These are phyloP conservation scores for Tuber borchii DNA, from an alignment of 495 filamentous ascomycete species.

Conservation along the genomic window DNA sequence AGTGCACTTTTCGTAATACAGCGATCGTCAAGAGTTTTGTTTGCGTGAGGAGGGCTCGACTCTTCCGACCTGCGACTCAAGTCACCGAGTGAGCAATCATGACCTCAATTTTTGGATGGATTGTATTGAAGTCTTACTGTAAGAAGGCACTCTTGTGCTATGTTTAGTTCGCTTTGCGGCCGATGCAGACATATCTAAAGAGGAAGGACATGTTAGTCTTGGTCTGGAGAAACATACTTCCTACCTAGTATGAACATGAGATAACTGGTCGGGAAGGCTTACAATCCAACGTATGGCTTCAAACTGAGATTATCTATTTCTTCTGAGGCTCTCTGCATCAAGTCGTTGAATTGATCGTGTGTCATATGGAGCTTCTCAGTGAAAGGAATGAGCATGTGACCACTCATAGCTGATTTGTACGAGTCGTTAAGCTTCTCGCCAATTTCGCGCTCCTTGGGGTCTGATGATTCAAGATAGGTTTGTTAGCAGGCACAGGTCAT, in stretches of 20 bases:
- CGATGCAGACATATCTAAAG: constrained; percentile 53
- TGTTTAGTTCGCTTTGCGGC: constrained; percentile 46
- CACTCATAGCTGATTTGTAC: constrained; percentile 15
- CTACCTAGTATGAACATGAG: constrained; percentile 6
- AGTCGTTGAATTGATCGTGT: constrained; percentile 55
- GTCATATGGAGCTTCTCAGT: constrained; percentile 55
- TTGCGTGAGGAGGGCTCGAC: not conserved
- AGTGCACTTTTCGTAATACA: not conserved
- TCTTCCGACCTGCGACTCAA: not conserved
- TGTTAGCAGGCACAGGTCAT: constrained; percentile 12
- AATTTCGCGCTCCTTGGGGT: constrained; percentile 26
- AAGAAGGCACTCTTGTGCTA: not conserved
- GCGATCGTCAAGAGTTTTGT: not conserved
- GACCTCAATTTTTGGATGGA: not conserved
- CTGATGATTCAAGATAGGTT: constrained; percentile 11
- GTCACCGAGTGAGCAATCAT: constrained; percentile 3
- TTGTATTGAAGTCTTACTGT: not conserved
- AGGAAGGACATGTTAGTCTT: constrained; percentile 12
- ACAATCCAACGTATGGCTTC: constrained; percentile 52
- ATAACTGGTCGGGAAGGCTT: constrained; percentile 16
- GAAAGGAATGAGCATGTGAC: constrained; percentile 42
- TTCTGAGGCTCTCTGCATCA: constrained; percentile 59
- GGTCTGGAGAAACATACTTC: constrained; percentile 18
- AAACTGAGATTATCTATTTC: constrained; percentile 57
- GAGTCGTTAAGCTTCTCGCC: constrained; percentile 25